Conservation (phyloP, 257 asterid species). For the Capsicum chinense region DNA sequence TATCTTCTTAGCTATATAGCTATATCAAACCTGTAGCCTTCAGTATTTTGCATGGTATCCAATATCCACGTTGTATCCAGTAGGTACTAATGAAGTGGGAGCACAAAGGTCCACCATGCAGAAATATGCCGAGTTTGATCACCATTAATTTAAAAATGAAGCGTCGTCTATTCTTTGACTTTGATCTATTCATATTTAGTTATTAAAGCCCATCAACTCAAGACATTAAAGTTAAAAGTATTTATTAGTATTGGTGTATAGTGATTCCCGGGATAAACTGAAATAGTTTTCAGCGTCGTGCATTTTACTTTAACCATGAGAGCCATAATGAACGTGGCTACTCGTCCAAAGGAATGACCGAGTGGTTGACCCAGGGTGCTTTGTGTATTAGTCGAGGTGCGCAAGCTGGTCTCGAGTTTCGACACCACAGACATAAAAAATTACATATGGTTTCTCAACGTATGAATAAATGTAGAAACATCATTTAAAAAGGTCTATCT, state of each 20-base stretch:
- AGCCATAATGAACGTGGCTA: not conserved
- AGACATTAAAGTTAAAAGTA: not conserved
- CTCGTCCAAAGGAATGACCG: not conserved
- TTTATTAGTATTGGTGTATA: not conserved
- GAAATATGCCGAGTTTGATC: not conserved
- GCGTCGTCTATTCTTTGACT: not conserved
- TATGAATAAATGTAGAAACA: not conserved
- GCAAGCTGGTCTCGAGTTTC: not conserved
- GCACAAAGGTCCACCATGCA: not conserved
- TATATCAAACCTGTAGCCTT: conserved; percentile 3
- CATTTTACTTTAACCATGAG: not conserved
- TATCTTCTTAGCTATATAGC: not conserved
- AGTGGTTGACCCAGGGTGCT: not conserved
- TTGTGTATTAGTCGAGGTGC: not conserved
- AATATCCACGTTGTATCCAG: not conserved
- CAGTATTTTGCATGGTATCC: conserved; percentile 3
- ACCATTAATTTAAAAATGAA: not conserved
- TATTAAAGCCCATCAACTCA: not conserved
- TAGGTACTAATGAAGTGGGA: not conserved
- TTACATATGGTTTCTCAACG: conserved; percentile 1
- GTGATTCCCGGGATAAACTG: not conserved
- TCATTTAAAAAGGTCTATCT: conserved; percentile 22
- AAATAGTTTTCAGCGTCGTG: not conserved
- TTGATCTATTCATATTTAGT: not conserved
- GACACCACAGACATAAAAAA: not conserved